These are phyloP conservation scores for Rhodofomes roseus DNA, from an alignment of 1,284 basidiomycete species.

Conservation along the genomic window DNA sequence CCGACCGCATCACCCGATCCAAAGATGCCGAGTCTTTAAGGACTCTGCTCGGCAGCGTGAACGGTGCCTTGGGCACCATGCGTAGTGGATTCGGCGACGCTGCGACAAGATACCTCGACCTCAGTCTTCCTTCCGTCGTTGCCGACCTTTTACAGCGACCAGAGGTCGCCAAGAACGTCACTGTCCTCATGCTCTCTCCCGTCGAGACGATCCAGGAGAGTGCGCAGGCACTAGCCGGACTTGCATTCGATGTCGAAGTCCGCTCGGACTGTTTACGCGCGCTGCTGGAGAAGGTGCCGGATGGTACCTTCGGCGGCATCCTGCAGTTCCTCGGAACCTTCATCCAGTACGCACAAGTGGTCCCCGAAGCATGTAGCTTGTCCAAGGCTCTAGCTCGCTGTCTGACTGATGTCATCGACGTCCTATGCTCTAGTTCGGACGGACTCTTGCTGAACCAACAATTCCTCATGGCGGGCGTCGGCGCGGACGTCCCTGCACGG, in stretches of 20 bases:
- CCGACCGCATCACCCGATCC: conserved; percentile 32
- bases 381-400: conserved; percentile 88
- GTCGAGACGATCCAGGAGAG: conserved; percentile 68
- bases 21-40: conserved; percentile 19
- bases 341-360: conserved; percentile 51
- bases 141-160: conserved; percentile 49
- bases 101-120: conserved; percentile 61
- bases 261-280: conserved; percentile 83
- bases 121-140: conserved; percentile 46
- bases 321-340: conserved; percentile 65
- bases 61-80: conserved; percentile 51
- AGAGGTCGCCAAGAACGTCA: conserved; percentile 52
- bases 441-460: conserved; percentile 59
- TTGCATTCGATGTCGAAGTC: conserved; percentile 82
- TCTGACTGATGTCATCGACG: conserved; percentile 87
- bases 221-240: conserved; percentile 72
- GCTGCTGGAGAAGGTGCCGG: conserved; percentile 64
- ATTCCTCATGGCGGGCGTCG: conserved; percentile 50
- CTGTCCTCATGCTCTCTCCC: conserved; percentile 78
- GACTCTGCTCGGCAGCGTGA: conserved; percentile 48
- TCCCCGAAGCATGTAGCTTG: conserved; percentile 82
- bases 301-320: conserved; percentile 67
- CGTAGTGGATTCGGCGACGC: conserved; percentile 60
- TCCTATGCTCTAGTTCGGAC: conserved; percentile 70
- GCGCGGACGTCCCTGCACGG: conserved; percentile 42